These are phyloP conservation scores for Pyrenopolyporus hunteri DNA, from an alignment of 495 filamentous ascomycete genomes.

Conservation along the genomic window DNA sequence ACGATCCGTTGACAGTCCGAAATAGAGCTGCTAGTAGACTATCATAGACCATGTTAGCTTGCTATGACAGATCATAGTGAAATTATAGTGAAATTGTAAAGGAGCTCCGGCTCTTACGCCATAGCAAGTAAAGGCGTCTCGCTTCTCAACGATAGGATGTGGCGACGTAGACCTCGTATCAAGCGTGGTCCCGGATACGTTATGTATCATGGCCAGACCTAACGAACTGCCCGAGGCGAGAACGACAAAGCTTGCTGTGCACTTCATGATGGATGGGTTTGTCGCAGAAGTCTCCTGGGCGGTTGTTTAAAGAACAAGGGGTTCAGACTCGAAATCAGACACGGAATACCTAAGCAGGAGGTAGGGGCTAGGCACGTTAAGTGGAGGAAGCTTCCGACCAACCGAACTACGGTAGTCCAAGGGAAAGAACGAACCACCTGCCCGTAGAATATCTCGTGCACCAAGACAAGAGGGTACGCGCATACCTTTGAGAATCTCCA, in stretches of 20 bases:
- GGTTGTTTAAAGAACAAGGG: neutral
- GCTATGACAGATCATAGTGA: no score
- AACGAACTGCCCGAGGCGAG: conserved; percentile 7
- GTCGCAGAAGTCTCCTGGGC: neutral
- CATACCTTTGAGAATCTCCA: no score
- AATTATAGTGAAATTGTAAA: neutral
- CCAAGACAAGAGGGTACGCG: no score
- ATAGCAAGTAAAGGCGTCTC: conserved; percentile 42
- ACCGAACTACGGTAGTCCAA: no score
- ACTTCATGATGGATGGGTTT: conserved; percentile 22
- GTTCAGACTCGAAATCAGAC: neutral
- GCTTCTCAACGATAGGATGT: conserved; percentile 24
- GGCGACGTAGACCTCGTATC: neutral
- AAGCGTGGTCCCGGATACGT: neutral
- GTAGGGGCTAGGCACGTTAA: no score
- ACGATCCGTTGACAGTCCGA: conserved; percentile 37
- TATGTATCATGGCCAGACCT: neutral
- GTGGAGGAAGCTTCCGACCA: no score
- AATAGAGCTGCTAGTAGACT: conserved; percentile 27
- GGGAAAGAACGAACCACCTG: no score
- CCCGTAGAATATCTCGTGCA: no score
- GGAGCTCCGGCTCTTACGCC: conserved; percentile 25
- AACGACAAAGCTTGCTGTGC: neutral
- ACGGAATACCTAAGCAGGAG: neutral
- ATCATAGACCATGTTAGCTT: neutral